Base-by-base conservation (phyloP, 139 green algal genomes). In the Desmodesmus armatus region DNA sequence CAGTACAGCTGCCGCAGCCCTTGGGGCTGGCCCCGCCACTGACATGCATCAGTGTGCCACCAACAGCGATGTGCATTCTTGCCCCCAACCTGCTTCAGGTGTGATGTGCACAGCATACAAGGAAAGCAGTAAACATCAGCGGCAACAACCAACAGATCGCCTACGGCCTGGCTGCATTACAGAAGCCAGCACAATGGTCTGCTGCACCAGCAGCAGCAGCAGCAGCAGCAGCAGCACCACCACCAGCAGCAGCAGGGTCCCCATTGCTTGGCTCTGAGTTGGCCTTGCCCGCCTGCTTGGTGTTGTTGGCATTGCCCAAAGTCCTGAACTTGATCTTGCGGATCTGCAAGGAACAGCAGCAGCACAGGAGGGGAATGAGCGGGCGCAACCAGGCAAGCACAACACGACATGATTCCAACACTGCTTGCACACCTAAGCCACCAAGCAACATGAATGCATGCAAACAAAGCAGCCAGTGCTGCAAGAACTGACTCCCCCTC, bases 261-360 rank as follows among this genome's bases (percentile, higher is more conserved):
- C 13, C 47, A 55, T 17, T 51, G 33, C 69, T 63, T 25, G 40
- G 21, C 43, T 33, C 23, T 25, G 35, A 17, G 21, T 21, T 4
- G 2, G 69, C 17, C 21, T 77, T 77, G 2, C 3, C 40, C 35
- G 69, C 69, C 21, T 17, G 41, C 13, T 27, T 40, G 27, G 25
- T 53, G 27, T 78, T 62, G 51, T 62, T 63, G 53, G 41, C n/a
- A 19, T 82, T 82, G 76, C 78, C 78, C 5, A 84, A 41, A 11
- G 78, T 76, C 31, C 78, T 71, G 78, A 84, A 84, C 63, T 84
- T 84, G 78, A 84, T 84, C 63, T 84, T 84, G 62, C 78, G 78
- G 31, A 84, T 84, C 78, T 84, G 78, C 60, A 70, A 43, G 5
- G n/a, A 21, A 67, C 49, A 63, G 44, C 6, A 58, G 21, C 39